Evolutionary conservation across 176 grass and related monocot species (phyloP).

Genomic region (Alloteropsis semialata): DNA sequence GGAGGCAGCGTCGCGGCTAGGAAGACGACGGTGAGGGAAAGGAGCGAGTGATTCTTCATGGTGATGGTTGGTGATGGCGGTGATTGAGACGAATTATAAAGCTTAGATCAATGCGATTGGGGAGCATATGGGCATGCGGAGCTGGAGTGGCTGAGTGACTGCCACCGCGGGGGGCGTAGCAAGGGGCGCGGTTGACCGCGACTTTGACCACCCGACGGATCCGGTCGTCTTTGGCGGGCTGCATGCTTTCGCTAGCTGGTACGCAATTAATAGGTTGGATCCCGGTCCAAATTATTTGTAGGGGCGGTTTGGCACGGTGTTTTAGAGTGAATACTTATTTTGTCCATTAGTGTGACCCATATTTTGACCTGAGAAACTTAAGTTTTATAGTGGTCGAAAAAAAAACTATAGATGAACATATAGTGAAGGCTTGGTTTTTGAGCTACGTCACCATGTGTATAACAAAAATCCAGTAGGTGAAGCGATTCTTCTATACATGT

Average conservation of each 20-base stretch:
- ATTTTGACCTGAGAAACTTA: too few relatives aligned
- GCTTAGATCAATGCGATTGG: neutral
- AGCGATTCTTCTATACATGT: too few relatives aligned
- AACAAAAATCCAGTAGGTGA: too few relatives aligned
- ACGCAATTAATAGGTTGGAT: too few relatives aligned
- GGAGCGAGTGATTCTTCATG: neutral
- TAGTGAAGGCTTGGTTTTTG: too few relatives aligned
- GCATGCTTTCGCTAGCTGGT: neutral
- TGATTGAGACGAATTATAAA: neutral
- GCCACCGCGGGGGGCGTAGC: neutral
- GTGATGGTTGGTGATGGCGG: neutral
- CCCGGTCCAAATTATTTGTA: too few relatives aligned
- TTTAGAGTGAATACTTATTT: too few relatives aligned
- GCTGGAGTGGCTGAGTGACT: neutral
- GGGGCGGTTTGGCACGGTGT: too few relatives aligned
- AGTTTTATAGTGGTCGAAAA: too few relatives aligned
- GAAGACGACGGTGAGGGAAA: neutral
- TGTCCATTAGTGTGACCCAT: too few relatives aligned
- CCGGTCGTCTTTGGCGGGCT: neutral
- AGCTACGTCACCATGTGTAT: too few relatives aligned
- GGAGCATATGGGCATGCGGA: neutral
- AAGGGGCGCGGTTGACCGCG: neutral
- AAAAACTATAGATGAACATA: too few relatives aligned
- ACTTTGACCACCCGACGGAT: neutral
- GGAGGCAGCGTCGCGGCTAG: neutral